Evolutionary conservation across 805 yeast species (phyloP), one percentile per base, ranked within the genome.

Genomic region (Barnettozyma californica): DNA sequence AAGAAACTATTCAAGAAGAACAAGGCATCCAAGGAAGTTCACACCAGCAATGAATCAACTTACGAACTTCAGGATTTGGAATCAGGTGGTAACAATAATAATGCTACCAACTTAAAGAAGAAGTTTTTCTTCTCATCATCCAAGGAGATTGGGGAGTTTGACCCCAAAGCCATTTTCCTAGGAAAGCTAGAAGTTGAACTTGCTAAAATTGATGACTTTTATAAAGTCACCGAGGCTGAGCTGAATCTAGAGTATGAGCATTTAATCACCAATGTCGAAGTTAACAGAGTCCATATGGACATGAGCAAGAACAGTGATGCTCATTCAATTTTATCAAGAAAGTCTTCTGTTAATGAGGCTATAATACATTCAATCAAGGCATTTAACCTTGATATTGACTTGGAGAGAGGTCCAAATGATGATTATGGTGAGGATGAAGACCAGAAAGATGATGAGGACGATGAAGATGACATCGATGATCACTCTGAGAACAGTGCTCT

Each of bases 181-280:
- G 63, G 68, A 33, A 71, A 69, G 48, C 65, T 83, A 44, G 56
- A 69, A 25, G 63, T 59, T n/a, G 84, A 82, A 56, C 68, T 80
- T 48, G 52, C 55, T 21, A 80, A 78, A 54, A 72, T 82, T 49
- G 80, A 78, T 57, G 67, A 62, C 8, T 82, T 82, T 52, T 82
- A 75, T 61, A 64, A 66, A 37, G 48, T 55, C 16, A 74, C 73
- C 45, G 83, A 81, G 56, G 58, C 66, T 1, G 75, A 72, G 48
- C 66, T 80, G 19, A 74, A 70, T 50, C 57, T 53, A 7, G 75
- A 74, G 45, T 77, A 70, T 57, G 76, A 74, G 41, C 63, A 69
- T 26, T 67, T 81, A 49, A 60, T 76, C 26, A 61, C 66, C 48
- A 84, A 81, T 57, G 67, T 81, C 46, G 74, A 71, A 52, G 55